Evolutionary conservation across 2,329 filamentous ascomycete genomes (phyloP).

Genomic region (Exophiala bonariae): DNA sequence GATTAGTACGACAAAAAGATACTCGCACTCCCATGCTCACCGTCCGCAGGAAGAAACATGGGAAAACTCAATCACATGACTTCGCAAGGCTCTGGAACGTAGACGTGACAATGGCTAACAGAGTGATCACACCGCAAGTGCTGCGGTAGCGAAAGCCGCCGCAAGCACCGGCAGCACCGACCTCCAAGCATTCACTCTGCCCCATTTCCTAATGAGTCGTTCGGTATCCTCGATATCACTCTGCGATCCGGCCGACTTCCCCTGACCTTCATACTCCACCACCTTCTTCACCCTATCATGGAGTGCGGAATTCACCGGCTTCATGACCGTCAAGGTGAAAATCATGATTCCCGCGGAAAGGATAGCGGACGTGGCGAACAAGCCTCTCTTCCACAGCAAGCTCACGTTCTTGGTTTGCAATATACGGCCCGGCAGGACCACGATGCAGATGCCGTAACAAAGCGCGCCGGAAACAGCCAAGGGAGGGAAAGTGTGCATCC

Average conservation of each 20-base stretch:
- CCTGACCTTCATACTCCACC: not conserved
- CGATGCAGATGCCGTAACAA: constrained; percentile 2
- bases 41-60: too few relatives aligned
- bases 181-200: constrained; percentile 9
- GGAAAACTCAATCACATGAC: too few relatives aligned
- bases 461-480: not conserved
- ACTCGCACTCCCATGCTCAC: too few relatives aligned
- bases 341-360: constrained; percentile 7
- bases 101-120: too few relatives aligned
- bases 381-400: constrained; percentile 1
- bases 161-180: constrained; percentile 4
- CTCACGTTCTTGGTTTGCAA: not conserved
- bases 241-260: not conserved
- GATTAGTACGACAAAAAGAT: too few relatives aligned
- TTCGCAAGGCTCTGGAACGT: too few relatives aligned
- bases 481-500: constrained; percentile 10
- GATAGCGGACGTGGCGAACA: not conserved
- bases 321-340: constrained; percentile 7
- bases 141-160: not conserved
- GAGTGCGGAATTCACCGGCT: constrained; percentile 5
- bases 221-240: constrained; percentile 7
- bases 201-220: constrained; percentile 6
- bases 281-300: constrained; percentile 6
- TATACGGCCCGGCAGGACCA: not conserved
- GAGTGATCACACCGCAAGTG: constrained; percentile 4